Base-by-base conservation (phyloP, 2,329 filamentous ascomycete genomes). In the Cercospora sp. region DNA sequence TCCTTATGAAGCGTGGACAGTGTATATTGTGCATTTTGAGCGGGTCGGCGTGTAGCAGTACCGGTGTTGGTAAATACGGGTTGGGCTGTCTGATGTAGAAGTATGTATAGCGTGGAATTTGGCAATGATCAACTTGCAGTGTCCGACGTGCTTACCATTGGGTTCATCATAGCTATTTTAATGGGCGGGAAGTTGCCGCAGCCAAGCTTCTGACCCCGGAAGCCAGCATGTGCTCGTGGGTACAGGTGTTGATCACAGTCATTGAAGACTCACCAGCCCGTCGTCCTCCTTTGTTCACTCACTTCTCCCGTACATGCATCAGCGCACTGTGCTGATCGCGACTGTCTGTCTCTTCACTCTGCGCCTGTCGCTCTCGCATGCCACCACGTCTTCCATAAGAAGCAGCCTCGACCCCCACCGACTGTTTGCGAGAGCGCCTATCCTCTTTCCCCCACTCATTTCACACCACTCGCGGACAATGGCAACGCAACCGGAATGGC, bases 401-500 rank as follows among this genome's bases (percentile, higher is more conserved):
- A 37, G 49, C 37, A 34, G 62, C 32, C 49, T 21, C 18, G 16
- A 26, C 30, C 49, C 49, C 62, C 49, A 9, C 62, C 51, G 26
- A 57, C 62, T 40, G 37, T 24, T 30, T 51, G 24, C 62, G 10
- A 64, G 28, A 40, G 28, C 53, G 10, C 32, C 24, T 28, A n/a
- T 43, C 62, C 18, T 30, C 16, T 12, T 18, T 37, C 5, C 26
- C 16, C 30, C 40, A 2, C n/a, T 45, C 26, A 34, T 34, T 57
- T 21, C 24, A 18, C 37, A n/a, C 18, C 32, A 28, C n/a, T 30
- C n/a, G 26, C 26, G 62, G 49, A 28, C 61, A 62, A 70, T 61
- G 61, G 67, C 61, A 13, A 65, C 65, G 63, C 73, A 74, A 69
- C 75, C 77, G 68, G 72, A 71, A 76, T 79, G 77, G 77, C 72